Base-by-base conservation (phyloP, 2,329 filamentous ascomycete species). In the Pseudogymnoascus sp. region DNA sequence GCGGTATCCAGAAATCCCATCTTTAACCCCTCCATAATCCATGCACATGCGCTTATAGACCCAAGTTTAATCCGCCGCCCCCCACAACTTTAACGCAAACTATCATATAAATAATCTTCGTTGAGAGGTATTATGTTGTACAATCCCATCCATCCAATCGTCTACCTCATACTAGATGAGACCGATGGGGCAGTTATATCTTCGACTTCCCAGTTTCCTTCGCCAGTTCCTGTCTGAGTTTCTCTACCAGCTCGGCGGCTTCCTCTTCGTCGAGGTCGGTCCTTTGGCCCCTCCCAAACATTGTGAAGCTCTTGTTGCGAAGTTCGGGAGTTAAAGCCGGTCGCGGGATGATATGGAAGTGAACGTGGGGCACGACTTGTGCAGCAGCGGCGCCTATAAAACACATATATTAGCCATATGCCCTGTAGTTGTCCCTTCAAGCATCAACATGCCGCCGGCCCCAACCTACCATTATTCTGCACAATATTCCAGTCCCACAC, bases 401-500 rank as follows among this genome's bases (percentile, higher is more conserved):
- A 59, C 33, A 60, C 40, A 65, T 62, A 60, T 26, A 59, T 33
- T 56, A 31, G 29, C 26, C 60, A 59, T 66, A 37, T 66, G 53
- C 46, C 6, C 35, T 60, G 10, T 60, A 62, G 53, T 35, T 19
- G 63, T 35, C 42, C 15, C 42, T 19, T 7, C 42, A n/a, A 19
- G 10, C 21, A 29, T 26, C 17, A 50, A 33, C 7, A 63, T 6
- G 35, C 11, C n/a, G 59, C 42, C 38, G 7, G 38, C 13, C 15
- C 62, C 46, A 62, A 74, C 74, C 50, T 69, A 84, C 83, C 91
- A 70, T 97, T 97, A 74, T 97, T 97, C 78, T 97, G 93, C 63
- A 97, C 91, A 31, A 97, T 86, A 75, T 99, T 99, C 89, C 93
- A 97, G 77, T 97, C 93, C 60, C 80, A 81, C 1, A 91, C 84